Percentiles rank a stretch among this genome's conserved stretches.
Evolutionary conservation across 2,329 filamentous ascomycete species (phyloP).

Genomic region (Cercospora zeae-maydis): DNA sequence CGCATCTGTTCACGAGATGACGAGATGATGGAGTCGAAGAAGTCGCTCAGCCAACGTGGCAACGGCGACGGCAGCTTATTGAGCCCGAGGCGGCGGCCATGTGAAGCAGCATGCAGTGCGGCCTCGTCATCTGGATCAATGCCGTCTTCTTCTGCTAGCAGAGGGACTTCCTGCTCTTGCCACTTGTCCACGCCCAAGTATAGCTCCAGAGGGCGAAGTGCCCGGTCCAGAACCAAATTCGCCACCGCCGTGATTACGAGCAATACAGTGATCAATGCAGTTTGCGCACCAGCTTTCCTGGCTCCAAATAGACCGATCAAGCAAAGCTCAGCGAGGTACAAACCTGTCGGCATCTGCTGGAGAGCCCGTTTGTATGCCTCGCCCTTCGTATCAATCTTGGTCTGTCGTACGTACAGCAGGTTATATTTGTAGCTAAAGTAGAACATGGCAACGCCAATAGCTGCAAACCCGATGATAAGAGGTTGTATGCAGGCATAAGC

Average conservation of each 20-base stretch:
- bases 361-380: conserved; percentile 46
- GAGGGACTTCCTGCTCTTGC: conserved; percentile 31
- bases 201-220: conserved; percentile 32
- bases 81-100: conserved; percentile 32
- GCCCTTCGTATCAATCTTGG: conserved; percentile 48
- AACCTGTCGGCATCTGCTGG: conserved; percentile 46
- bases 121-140: conserved; percentile 29
- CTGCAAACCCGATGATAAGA: conserved; percentile 46
- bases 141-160: conserved; percentile 32
- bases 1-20: conserved; percentile 24
- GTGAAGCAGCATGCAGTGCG: conserved; percentile 33
- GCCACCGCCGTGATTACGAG: conserved; percentile 37
- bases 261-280: conserved; percentile 43
- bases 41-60: conserved; percentile 27
- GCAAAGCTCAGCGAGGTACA: conserved; percentile 49
- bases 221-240: conserved; percentile 33
- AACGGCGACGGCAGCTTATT: conserved; percentile 25
- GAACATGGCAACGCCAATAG: conserved; percentile 43
- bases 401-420: conserved; percentile 47
- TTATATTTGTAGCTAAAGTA: conserved; percentile 51
- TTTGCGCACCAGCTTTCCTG: conserved; percentile 40
- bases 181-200: conserved; percentile 35
- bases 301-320: conserved; percentile 47
- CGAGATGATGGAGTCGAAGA: conserved; percentile 33
- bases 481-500: conserved; percentile 50